Conservation (phyloP, 1,284 basidiomycete species). For the Nidula niveotomentosa region DNA sequence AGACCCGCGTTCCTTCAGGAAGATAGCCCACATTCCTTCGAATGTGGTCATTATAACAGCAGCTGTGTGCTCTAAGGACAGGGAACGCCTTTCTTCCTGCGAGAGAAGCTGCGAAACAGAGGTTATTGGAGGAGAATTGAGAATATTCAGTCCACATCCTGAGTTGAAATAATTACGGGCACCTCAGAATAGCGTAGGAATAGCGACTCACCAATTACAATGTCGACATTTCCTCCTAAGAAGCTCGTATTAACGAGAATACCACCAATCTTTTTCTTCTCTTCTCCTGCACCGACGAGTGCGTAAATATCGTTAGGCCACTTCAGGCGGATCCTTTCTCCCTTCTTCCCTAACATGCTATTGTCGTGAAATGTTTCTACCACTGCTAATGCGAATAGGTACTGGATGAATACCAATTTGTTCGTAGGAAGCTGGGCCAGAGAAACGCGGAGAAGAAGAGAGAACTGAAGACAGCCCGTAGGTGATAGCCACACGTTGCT, state of each 20-base stretch:
- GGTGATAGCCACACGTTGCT: conserved; percentile 95
- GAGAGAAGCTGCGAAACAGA: conserved; percentile 76
- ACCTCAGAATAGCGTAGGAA: neutral
- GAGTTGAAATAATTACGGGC: neutral
- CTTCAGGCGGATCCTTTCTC: conserved; percentile 76
- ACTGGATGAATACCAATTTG: conserved; percentile 94
- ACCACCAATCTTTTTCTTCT: conserved; percentile 82
- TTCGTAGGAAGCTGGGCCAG: conserved; percentile 55
- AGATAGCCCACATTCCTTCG: conserved; percentile 76
- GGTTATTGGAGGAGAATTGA: conserved; percentile 82
- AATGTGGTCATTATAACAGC: conserved; percentile 82
- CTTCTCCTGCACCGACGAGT: conserved; percentile 46
- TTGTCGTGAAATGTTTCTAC: conserved; percentile 74
- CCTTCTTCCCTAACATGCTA: conserved; percentile 51
- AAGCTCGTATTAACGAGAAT: conserved; percentile 92
- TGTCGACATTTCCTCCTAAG: conserved; percentile 65
- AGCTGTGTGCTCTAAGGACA: conserved; percentile 75
- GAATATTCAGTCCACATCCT: conserved; percentile 92
- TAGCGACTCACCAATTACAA: conserved; percentile 72
- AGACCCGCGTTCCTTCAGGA: conserved; percentile 61
- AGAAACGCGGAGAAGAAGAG: conserved; percentile 70
- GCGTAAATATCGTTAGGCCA: conserved; percentile 99
- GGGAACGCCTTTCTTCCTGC: conserved; percentile 28
- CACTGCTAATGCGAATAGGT: conserved; percentile 90
- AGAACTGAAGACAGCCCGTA: conserved; percentile 86